A percentile compares a stretch with the other conserved stretches of the same genome.
Evolutionary conservation across 2,329 filamentous ascomycete genomes (phyloP).

Genomic region (Knufia petricola): DNA sequence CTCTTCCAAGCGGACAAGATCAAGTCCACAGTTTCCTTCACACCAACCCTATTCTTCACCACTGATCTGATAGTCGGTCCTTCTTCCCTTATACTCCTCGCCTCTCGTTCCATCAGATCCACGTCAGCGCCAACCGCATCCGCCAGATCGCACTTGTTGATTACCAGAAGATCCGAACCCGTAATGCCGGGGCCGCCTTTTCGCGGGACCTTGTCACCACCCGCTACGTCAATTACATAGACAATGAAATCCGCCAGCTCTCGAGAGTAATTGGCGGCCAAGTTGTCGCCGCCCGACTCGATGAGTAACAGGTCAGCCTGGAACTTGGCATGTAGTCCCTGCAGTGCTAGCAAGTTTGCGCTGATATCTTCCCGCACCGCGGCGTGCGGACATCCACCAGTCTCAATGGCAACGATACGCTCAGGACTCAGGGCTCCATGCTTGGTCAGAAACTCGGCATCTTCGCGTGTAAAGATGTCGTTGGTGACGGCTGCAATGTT

Average conservation of each 20-base stretch:
- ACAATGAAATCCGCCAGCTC: slow-evolving; percentile 97
- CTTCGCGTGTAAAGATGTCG: too few species aligned
- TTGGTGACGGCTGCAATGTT: slow-evolving; percentile 82
- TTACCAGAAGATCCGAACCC: slow-evolving; percentile 82
- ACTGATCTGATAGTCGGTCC: slow-evolving; percentile 93
- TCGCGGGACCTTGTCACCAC: slow-evolving; percentile 90
- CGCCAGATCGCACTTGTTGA: slow-evolving; percentile 96
- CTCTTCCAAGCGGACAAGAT: too few species aligned
- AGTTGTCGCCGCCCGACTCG: slow-evolving; percentile 93
- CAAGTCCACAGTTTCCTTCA: too few species aligned
- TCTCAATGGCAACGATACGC: too few species aligned
- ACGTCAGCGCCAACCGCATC: slow-evolving; percentile 94
- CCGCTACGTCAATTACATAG: slow-evolving; percentile 95
- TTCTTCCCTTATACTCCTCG: slow-evolving; percentile 86
- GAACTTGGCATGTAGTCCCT: slow-evolving; percentile 76
- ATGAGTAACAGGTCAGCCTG: slow-evolving; percentile 78
- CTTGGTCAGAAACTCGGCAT: too few species aligned
- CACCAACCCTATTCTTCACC: slow-evolving; percentile 95
- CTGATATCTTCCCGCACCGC: too few species aligned
- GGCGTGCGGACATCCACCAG: too few species aligned
- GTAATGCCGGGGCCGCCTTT: slow-evolving; percentile 97
- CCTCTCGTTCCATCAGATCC: too few species aligned
- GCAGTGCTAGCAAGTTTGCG: slow-evolving; percentile 83
- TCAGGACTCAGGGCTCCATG: too few species aligned
- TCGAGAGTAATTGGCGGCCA: too few species aligned